These are phyloP conservation scores for Venturia carpophila DNA, from an alignment of 2,329 filamentous ascomycete genomes.

Conservation along the genomic window DNA sequence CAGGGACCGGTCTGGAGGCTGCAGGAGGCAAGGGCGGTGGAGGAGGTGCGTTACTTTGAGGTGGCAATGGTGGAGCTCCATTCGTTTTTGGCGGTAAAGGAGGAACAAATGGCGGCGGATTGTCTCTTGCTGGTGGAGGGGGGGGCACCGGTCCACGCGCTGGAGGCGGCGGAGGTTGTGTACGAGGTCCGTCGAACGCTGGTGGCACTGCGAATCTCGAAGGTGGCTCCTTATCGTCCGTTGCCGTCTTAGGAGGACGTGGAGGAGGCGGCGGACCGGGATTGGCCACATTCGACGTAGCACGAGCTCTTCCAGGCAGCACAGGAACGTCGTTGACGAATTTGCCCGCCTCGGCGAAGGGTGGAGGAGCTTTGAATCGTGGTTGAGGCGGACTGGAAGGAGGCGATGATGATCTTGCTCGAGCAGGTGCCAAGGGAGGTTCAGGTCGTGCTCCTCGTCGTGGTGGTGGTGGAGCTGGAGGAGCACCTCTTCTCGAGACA, in stretches of 20 bases:
- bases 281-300: slow-evolving; percentile 33
- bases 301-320: slow-evolving; percentile 45
- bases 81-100: slow-evolving; percentile 29
- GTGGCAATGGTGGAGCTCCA: slow-evolving; percentile 26
- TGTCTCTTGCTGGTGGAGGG: slow-evolving; percentile 39
- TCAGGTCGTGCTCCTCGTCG: slow-evolving; percentile 23
- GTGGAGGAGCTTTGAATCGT: slow-evolving; percentile 73
- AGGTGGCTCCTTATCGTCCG: slow-evolving; percentile 55
- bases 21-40: slow-evolving; percentile 21
- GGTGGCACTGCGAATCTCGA: slow-evolving; percentile 35
- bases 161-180: slow-evolving; percentile 66
- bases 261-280: slow-evolving; percentile 41
- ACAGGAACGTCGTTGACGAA: slow-evolving; percentile 51
- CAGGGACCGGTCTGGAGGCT: slow-evolving; percentile 14
- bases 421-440: slow-evolving; percentile 22
- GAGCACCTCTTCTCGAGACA: slow-evolving; percentile 48
- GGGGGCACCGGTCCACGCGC: slow-evolving; percentile 60
- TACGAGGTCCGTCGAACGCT: slow-evolving; percentile 52
- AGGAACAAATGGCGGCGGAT: slow-evolving; percentile 33
- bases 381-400: slow-evolving; percentile 20
- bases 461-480: slow-evolving; percentile 47
- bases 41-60: slow-evolving; percentile 25
- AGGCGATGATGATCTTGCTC: slow-evolving; percentile 19
- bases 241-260: slow-evolving; percentile 43
- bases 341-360: slow-evolving; percentile 82